phyloP scores from a whole-genome alignment of 2,329 filamentous ascomycete genomes.

The Xylariaceae sp. region DNA sequence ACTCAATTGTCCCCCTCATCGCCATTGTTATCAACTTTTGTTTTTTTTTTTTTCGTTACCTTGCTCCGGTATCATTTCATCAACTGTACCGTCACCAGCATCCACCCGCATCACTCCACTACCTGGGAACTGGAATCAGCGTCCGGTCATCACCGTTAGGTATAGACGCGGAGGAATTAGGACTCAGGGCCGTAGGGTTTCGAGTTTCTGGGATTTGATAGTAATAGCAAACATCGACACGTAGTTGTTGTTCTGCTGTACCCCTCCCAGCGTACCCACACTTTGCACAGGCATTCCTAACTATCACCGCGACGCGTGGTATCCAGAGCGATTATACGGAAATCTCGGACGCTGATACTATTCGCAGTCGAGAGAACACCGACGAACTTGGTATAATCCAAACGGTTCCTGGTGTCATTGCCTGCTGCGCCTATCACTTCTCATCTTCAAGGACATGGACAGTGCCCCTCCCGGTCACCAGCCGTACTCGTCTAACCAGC shows the following conservation, averaged over 20 bases:
- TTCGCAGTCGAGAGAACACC: conserved; percentile 29
- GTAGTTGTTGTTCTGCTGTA: conserved; percentile 20
- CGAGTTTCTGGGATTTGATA: conserved; percentile 30
- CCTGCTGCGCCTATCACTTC: conserved; percentile 29
- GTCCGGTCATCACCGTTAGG: conserved; percentile 35
- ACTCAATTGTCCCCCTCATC: conserved; percentile 43
- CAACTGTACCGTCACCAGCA: conserved; percentile 32
- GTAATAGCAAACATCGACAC: conserved; percentile 14
- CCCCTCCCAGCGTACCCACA: conserved; percentile 25
- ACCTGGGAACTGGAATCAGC: conserved; percentile 36
- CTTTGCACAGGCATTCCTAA: conserved; percentile 13
- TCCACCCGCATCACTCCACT: conserved; percentile 26
- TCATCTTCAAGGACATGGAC: conserved; percentile 56
- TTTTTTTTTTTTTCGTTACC: conserved; percentile 27
- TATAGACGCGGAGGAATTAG: conserved; percentile 42
- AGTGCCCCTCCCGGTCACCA: conserved; percentile 46
- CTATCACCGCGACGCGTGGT: conserved; percentile 21
- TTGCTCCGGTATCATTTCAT: conserved; percentile 31
- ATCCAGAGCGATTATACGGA: conserved; percentile 9
- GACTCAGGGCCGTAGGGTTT: conserved; percentile 30
- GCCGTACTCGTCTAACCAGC: conserved; percentile 60
- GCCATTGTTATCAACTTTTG: conserved; percentile 29
- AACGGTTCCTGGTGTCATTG: conserved; percentile 34
- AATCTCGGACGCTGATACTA: conserved; percentile 1
- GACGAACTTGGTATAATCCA: conserved; percentile 30